Evolutionary conservation across 169 alveolate genomes (phyloP), one percentile per base, ranked within the genome.

Genomic region (Plasmodium adleri): DNA sequence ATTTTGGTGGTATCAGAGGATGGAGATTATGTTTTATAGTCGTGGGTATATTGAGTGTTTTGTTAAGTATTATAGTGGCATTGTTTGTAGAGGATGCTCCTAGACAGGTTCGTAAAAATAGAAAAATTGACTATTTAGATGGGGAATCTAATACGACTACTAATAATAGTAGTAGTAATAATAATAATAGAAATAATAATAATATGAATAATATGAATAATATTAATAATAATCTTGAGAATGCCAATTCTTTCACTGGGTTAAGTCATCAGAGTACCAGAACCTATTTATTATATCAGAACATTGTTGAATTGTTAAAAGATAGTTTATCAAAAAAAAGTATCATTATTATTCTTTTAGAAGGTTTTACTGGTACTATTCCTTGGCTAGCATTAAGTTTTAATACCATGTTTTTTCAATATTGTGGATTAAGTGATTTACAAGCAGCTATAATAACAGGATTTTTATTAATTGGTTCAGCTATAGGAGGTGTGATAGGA

Each of bases 341-440:
- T 73, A 75, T 76, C 13, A 88, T 88, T 7, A 75, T 76, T 24
- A 88, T 78, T 12, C 58, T 88, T 68, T n/a, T 92, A 54, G 95
- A 96, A 94, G 97, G 96, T 5, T 78, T 96, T 85, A 88, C 95
- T 15, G 97, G 98, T n/a, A 95, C 98, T 20, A 95, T 96, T 24
- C 98, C 98, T 15, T 96, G 97, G 97, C 72, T 95, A 63, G 97
- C 98, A 28, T 92, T 96, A 67, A 92, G 96, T 56, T 97, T 96
- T 91, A 96, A 95, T 88, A 94, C 97, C 10, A 93, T 96, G 97
- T 95, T 92, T 91, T 89, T 96, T 66, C 98, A 97, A 89, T 97
- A 97, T 88, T 92, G 96, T 74, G 98, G 97, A 32, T 90, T 97
- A 76, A 63, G 96, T 39, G 96, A 96, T 85, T 74, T 93, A 60